Percentiles rank a stretch among this genome's conserved stretches.
These are phyloP conservation scores for Sclerotinia subarctica DNA, from an alignment of 2,329 filamentous ascomycete species.

Conservation along the genomic window DNA sequence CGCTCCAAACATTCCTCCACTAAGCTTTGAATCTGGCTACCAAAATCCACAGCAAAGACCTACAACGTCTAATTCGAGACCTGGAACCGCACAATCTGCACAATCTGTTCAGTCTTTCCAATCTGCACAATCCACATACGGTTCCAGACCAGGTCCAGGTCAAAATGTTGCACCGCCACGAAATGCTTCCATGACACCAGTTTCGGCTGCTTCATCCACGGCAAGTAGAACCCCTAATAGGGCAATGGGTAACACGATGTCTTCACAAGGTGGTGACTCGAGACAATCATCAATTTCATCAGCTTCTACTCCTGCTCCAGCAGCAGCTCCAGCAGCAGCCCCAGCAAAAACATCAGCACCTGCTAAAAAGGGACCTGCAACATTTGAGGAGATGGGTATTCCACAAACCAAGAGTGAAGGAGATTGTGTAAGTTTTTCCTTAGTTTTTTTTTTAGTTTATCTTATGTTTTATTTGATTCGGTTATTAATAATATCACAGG, in stretches of 20 bases:
- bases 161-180: conserved; percentile 29
- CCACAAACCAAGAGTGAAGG: conserved; percentile 77
- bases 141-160: conserved; percentile 13
- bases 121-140: conserved; percentile 13
- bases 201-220: not conserved
- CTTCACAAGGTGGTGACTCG: conserved; percentile 15
- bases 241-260: not conserved
- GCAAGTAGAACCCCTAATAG: not conserved
- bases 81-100: conserved; percentile 17
- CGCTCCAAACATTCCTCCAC: conserved; percentile 17
- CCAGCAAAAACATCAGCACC: conserved; percentile 45
- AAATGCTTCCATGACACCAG: conserved; percentile 28
- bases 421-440: conserved; percentile 66
- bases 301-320: conserved; percentile 28
- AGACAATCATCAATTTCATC: conserved; percentile 23
- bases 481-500: conserved; percentile 23
- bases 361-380: conserved; percentile 69
- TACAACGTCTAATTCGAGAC: conserved; percentile 12
- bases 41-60: conserved; percentile 20
- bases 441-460: too few relatives aligned
- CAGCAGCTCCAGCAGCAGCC: conserved; percentile 49
- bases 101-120: conserved; percentile 7
- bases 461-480: not conserved
- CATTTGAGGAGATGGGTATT: conserved; percentile 98
- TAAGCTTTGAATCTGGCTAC: conserved; percentile 20